A percentile compares a stretch with the other conserved stretches of the same genome.
phyloP scores from a whole-genome alignment of 108 stramenopile species.

The Nitzschia inconspicua region DNA sequence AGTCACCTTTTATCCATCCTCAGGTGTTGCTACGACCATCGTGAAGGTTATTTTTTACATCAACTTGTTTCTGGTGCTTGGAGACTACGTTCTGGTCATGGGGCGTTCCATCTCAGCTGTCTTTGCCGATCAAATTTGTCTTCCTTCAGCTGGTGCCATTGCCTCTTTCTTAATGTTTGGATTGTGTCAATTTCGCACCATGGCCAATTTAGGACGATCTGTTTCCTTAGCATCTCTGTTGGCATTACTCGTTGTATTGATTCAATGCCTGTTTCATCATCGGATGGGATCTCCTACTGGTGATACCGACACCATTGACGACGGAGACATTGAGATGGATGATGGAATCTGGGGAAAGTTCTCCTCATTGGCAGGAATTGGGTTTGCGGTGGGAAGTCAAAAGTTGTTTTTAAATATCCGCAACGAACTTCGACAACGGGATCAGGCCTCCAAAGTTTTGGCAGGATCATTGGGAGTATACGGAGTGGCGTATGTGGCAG shows the following conservation, averaged over 20 bases:
- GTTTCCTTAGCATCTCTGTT: conserved; percentile 40
- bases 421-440: conserved; percentile 43
- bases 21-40: conserved; percentile 1
- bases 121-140: conserved; percentile 44
- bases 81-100: conserved; percentile 58
- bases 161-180: conserved; percentile 60
- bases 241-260: conserved; percentile 46
- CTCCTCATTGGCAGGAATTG: conserved; percentile 46
- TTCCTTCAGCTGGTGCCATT: conserved; percentile 49
- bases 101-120: conserved; percentile 46
- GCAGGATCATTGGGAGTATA: conserved; percentile 29
- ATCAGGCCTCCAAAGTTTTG: conserved; percentile 44
- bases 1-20: conserved; percentile 23
- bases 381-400: conserved; percentile 59
- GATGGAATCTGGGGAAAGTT: conserved; percentile 33
- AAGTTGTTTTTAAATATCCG: conserved; percentile 69
- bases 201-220: conserved; percentile 52
- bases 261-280: conserved; percentile 50
- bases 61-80: conserved; percentile 55
- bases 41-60: conserved; percentile 49
- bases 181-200: conserved; percentile 54
- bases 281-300: neutral
- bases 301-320: neutral
- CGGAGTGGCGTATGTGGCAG: conserved; percentile 40
- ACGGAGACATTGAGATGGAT: neutral